Base-by-base conservation (phyloP, 169 alveolate genomes). In the Hepatocystis sp. region DNA sequence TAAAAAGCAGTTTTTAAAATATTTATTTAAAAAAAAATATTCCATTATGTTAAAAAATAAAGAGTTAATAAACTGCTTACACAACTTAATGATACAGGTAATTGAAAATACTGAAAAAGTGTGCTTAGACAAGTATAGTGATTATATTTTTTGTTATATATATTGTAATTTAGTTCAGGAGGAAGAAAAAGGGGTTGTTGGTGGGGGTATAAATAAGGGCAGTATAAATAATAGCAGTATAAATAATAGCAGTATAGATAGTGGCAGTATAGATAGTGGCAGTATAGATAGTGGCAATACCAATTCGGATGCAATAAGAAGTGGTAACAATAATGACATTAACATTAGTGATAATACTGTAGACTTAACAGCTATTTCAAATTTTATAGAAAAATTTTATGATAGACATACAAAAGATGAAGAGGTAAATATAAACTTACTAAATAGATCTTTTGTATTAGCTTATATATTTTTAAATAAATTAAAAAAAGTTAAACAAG, bases 361-460 rank as follows among this genome's bases (percentile, higher is more conserved):
- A 28, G 11, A 13, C 13, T 15, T 60, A 17, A 21, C 15, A 44
- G 47, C 55, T 36, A 40, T 51, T n/a, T 58, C 78, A 27, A 58
- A 63, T 7, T 27, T 71, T 53, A 58, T 56, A 71, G 86, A 71
- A 32, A 71, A 58, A 40, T 30, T 71, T 58, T 56, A 21, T 36
- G 78, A 46, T 34, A 5, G 42, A 15, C 42, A 58, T 32, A 34
- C 28, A 4, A 28, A 13, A n/a, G 39, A 49, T n/a, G 52, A 34
- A 0, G 11, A 52, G 13, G 58, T 60, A 21, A 71, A 71, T 27
- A 56, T 46, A 39, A 13, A 40, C 15, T 60, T 71, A 11, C 46
- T 71, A 56, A 63, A 49, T 27, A 44, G 34, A 17, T 60, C 86
- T 4, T 71, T 56, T 36, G 27, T 63, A n/a, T 58, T 71, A 32